Percentiles rank a stretch among this genome's conserved stretches.
These are phyloP conservation scores for Didymella pomorum DNA, from an alignment of 2,329 filamentous ascomycete species.

Conservation along the genomic window DNA sequence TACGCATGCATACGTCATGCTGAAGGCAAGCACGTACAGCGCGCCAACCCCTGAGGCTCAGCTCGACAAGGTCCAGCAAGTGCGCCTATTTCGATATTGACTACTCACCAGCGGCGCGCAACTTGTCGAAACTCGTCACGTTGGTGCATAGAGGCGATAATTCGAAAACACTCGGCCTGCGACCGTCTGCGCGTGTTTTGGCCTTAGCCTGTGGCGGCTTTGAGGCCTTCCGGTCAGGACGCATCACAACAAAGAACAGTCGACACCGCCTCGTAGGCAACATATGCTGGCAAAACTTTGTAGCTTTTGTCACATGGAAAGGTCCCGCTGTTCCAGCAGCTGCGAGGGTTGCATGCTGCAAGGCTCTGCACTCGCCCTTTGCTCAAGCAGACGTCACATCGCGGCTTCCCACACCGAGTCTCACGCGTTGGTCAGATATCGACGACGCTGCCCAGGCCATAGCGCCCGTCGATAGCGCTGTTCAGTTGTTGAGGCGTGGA, in stretches of 20 bases:
- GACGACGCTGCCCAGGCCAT: background rate
- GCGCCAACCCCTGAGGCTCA: slow-evolving; percentile 7
- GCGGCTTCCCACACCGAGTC: background rate
- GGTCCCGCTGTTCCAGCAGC: background rate
- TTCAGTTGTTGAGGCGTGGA: slow-evolving; percentile 6
- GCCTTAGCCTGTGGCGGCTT: slow-evolving; percentile 1
- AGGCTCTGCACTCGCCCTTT: background rate
- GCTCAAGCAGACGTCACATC: background rate
- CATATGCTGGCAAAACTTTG: background rate
- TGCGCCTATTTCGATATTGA: background rate
- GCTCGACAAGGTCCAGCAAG: background rate
- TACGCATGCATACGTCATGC: slow-evolving; percentile 10
- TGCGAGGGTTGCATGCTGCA: background rate
- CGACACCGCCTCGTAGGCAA: slow-evolving; percentile 7
- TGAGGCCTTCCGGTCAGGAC: slow-evolving; percentile 5
- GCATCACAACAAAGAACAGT: slow-evolving; percentile 1
- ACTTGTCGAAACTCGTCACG: background rate
- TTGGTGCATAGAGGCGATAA: background rate
- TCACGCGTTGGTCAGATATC: background rate
- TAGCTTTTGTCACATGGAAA: background rate
- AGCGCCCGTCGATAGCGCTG: slow-evolving; percentile 1
- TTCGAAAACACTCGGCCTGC: background rate
- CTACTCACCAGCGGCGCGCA: background rate
- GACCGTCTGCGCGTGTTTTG: background rate
- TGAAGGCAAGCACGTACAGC: slow-evolving; percentile 1